Conservation (phyloP, 2,329 filamentous ascomycete species). For the Calonectria multiphialidica region DNA sequence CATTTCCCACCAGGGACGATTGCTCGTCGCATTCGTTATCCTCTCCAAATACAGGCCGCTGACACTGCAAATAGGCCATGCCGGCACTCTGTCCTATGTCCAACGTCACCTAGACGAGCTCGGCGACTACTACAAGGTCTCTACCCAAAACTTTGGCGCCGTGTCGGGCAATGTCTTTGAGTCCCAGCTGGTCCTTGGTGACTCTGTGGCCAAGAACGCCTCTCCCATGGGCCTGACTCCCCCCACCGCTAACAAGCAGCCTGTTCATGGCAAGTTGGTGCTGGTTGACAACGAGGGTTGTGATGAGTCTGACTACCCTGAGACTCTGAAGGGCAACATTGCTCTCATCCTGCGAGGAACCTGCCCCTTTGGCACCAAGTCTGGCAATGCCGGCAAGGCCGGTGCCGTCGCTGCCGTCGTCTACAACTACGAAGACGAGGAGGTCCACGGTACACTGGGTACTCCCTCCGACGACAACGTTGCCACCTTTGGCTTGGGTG, state of each 20-base stretch:
- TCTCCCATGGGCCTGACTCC: conserved; percentile 75
- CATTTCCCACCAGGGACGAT: background rate
- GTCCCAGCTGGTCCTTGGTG: conserved; percentile 67
- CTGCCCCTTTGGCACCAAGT: conserved; percentile 81
- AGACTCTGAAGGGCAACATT: conserved; percentile 70
- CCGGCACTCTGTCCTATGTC: conserved; percentile 74
- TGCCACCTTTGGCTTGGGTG: conserved; percentile 76
- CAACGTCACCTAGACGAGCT: conserved; percentile 65
- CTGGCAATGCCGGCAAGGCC: conserved; percentile 73
- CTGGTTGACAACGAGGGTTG: conserved; percentile 75
- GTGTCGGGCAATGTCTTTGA: conserved; percentile 71
- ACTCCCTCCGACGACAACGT: conserved; percentile 69
- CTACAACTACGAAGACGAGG: conserved; percentile 77
- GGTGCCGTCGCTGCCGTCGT: conserved; percentile 79
- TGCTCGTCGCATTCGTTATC: conserved; percentile 2
- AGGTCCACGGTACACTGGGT: conserved; percentile 77
- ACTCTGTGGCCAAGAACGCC: conserved; percentile 62
- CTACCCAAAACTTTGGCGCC: conserved; percentile 74
- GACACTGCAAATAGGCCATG: conserved; percentile 62
- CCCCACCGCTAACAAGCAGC: conserved; percentile 69
- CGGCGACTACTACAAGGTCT: conserved; percentile 71
- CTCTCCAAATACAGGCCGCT: background rate
- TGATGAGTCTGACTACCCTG: conserved; percentile 71
- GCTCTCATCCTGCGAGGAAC: conserved; percentile 78
- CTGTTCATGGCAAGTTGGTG: conserved; percentile 70